Conservation (phyloP, 2,329 filamentous ascomycete genomes). For the Domatiomyces catenatus region DNA sequence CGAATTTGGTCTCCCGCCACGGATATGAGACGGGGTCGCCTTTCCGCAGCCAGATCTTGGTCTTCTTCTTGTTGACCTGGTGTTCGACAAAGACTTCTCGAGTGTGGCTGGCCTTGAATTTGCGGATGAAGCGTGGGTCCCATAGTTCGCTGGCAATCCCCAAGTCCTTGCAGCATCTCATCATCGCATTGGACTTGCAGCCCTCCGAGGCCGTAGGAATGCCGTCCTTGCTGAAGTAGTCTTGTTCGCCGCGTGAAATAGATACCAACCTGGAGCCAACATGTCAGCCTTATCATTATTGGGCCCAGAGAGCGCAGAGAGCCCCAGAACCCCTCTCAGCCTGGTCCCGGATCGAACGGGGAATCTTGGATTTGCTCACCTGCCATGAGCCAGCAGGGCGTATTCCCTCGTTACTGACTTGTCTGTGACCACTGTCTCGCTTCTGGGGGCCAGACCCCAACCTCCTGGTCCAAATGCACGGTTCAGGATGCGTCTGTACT, state of each 20-base stretch:
- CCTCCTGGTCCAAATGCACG: constrained; percentile 83
- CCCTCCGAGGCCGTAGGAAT: constrained; percentile 92
- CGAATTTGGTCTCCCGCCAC: constrained; percentile 36
- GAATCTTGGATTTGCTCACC: constrained; percentile 39
- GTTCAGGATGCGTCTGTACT: constrained; percentile 85
- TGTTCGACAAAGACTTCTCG: constrained; percentile 87
- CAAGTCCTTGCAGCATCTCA: constrained; percentile 96
- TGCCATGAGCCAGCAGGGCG: constrained; percentile 70
- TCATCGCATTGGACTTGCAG: constrained; percentile 92
- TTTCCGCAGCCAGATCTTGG: constrained; percentile 74
- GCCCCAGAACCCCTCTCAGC: too few species aligned
- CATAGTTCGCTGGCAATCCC: constrained; percentile 90
- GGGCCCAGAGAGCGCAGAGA: too few species aligned
- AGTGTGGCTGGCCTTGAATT: constrained; percentile 59
- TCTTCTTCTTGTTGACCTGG: constrained; percentile 68
- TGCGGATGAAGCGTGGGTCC: constrained; percentile 82
- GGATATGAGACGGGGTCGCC: constrained; percentile 57
- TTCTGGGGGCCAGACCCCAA: constrained; percentile 82
- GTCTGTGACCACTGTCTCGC: constrained; percentile 70
- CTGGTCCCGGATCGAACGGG: background rate
- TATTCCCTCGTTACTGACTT: constrained; percentile 79
- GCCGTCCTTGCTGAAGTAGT: constrained; percentile 77
- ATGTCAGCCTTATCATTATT: too few species aligned
- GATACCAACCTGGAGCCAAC: constrained; percentile 55
- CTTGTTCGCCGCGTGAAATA: constrained; percentile 84